Percentiles rank a stretch among this genome's conserved stretches.
phyloP scores from a whole-genome alignment of 2,329 filamentous ascomycete genomes.

The Pseudodiploospora longispora region DNA sequence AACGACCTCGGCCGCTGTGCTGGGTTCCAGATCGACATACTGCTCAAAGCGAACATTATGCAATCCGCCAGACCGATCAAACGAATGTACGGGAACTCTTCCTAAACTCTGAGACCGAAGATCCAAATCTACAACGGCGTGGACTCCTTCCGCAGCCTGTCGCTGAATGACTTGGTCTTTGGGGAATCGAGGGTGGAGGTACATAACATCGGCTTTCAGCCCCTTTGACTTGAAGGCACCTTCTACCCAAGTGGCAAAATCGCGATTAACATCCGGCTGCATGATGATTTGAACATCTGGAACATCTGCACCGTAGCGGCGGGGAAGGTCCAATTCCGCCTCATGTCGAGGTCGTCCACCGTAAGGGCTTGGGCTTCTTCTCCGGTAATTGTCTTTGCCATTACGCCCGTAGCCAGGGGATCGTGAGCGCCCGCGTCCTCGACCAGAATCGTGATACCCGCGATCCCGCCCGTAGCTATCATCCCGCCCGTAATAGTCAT shows the following conservation, averaged over 20 bases:
- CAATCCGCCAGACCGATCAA: slow-evolving; percentile 68
- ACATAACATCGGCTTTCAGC: slow-evolving; percentile 70
- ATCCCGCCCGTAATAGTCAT: slow-evolving; percentile 50
- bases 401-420: slow-evolving; percentile 47
- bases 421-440: slow-evolving; percentile 56
- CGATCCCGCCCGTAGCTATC: slow-evolving; percentile 48
- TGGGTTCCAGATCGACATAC: slow-evolving; percentile 74
- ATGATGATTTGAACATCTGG: slow-evolving; percentile 87
- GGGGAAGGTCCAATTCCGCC: slow-evolving; percentile 61
- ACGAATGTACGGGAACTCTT: slow-evolving; percentile 76
- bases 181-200: slow-evolving; percentile 67
- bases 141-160: slow-evolving; percentile 82
- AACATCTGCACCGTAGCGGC: slow-evolving; percentile 64
- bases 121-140: slow-evolving; percentile 73
- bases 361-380: slow-evolving; percentile 63
- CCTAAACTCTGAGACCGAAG: slow-evolving; percentile 58
- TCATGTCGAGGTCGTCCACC: slow-evolving; percentile 38
- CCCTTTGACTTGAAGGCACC: slow-evolving; percentile 62
- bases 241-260: slow-evolving; percentile 80
- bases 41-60: slow-evolving; percentile 78
- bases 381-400: slow-evolving; percentile 48
- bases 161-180: slow-evolving; percentile 73
- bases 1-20: slow-evolving; percentile 73
- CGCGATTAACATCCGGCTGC: slow-evolving; percentile 65
- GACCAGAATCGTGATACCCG: slow-evolving; percentile 32